phyloP scores from a whole-genome alignment of 1,284 basidiomycete genomes.

The Pisolithus thermaeus region DNA sequence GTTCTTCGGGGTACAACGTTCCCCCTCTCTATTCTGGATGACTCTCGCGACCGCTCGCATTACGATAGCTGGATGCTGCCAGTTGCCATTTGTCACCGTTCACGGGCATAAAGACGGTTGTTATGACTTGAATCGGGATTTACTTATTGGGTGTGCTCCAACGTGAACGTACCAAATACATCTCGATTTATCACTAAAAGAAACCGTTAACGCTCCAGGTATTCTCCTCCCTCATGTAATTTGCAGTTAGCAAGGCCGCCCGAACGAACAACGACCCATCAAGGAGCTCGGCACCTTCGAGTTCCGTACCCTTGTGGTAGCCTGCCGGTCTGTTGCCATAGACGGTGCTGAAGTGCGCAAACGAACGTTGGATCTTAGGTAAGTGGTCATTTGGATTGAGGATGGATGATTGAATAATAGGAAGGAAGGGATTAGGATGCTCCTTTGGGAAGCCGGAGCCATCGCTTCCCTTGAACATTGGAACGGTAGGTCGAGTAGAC shows the following conservation, averaged over 20 bases:
- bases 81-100: no score
- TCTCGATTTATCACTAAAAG: neutral
- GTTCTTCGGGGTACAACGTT: no score
- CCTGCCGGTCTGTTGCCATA: slow-evolving; percentile 26
- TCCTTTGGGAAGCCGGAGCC: no score
- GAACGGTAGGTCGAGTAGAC: neutral
- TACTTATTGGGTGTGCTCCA: no score
- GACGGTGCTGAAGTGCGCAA: slow-evolving; percentile 26
- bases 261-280: slow-evolving; percentile 31
- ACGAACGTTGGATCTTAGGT: slow-evolving; percentile 27
- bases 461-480: no score
- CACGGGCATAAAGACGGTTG: no score
- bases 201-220: no score
- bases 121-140: no score
- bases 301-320: slow-evolving; percentile 34
- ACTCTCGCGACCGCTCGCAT: no score
- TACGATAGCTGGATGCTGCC: no score
- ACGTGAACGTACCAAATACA: no score
- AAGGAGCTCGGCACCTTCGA: slow-evolving; percentile 24
- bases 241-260: slow-evolving; percentile 21
- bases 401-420: slow-evolving; percentile 29
- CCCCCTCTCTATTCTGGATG: no score
- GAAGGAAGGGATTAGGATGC: slow-evolving; percentile 26
- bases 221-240: slow-evolving; percentile 20
- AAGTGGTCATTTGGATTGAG: slow-evolving; percentile 29